A percentile compares a stretch with the other conserved stretches of the same genome.
phyloP scores from a whole-genome alignment of 805 yeast genomes.

The Candida tammaniensis region DNA sequence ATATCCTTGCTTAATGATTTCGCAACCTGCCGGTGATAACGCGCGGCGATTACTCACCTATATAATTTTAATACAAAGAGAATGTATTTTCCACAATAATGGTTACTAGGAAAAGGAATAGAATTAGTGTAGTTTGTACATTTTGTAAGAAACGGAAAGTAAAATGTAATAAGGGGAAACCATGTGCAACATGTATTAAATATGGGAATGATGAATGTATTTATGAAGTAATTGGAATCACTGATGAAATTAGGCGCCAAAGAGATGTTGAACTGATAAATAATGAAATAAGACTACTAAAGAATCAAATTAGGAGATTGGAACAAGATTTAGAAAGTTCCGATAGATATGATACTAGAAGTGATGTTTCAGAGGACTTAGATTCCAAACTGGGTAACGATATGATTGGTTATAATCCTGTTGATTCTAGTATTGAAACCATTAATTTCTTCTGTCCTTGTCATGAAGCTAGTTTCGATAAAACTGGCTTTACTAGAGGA shows the following conservation, averaged over 20 bases:
- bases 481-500: conserved; percentile 4
- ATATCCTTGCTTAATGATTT: neutral
- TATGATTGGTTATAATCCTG: neutral
- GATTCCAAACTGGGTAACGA: neutral
- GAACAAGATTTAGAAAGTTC: neutral
- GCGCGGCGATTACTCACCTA: too few relatives aligned
- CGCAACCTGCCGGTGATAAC: neutral
- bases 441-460: too few relatives aligned
- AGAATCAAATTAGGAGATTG: conserved; percentile 5
- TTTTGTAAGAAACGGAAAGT: conserved; percentile 37
- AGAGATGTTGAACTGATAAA: neutral
- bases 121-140: conserved; percentile 33
- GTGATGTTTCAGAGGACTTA: neutral
- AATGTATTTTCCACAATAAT: neutral
- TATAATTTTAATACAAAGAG: too few relatives aligned
- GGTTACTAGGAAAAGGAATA: conserved; percentile 18
- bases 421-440: too few relatives aligned
- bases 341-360: too few relatives aligned
- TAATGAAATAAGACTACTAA: conserved; percentile 7
- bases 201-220: conserved; percentile 19
- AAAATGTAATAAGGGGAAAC: conserved; percentile 35
- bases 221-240: conserved; percentile 6
- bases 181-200: conserved; percentile 34
- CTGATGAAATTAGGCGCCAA: conserved; percentile 1
- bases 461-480: neutral